Conservation (phyloP, 225 moss, liverwort and hornwort genomes). For the Climacium dendroides region DNA sequence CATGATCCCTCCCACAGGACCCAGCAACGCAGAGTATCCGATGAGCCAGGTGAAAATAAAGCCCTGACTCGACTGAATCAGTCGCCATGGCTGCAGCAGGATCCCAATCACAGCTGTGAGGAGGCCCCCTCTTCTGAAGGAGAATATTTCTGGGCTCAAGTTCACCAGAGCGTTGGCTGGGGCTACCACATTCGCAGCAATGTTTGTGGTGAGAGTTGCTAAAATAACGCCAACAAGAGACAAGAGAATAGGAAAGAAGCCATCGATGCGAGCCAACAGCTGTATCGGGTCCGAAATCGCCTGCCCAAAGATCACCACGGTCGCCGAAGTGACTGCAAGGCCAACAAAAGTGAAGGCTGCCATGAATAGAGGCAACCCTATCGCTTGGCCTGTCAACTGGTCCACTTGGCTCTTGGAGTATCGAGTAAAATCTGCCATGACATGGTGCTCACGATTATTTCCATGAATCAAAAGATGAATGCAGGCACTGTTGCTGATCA, state of each 20-base stretch:
- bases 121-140: constrained; percentile 57
- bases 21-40: constrained; percentile 84
- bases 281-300: constrained; percentile 78
- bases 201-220: constrained; percentile 81
- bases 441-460: neutral
- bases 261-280: constrained; percentile 59
- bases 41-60: constrained; percentile 93
- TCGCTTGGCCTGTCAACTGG: constrained; percentile 73
- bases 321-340: constrained; percentile 80
- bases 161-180: constrained; percentile 87
- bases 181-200: constrained; percentile 85
- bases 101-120: constrained; percentile 55
- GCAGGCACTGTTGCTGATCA: neutral
- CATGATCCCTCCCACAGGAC: constrained; percentile 82
- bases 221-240: constrained; percentile 63
- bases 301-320: constrained; percentile 64
- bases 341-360: constrained; percentile 87
- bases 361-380: constrained; percentile 89
- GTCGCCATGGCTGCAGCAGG: constrained; percentile 72
- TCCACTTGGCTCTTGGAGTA: constrained; percentile 72
- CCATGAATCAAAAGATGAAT: neutral
- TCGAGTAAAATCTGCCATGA: constrained; percentile 69
- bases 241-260: constrained; percentile 59
- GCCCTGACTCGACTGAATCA: constrained; percentile 70
- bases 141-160: constrained; percentile 39